Evolutionary conservation across 2,329 filamentous ascomycete genomes (phyloP), one percentile per base, ranked within the genome.

Genomic region (Pseudogymnoascus sp.): DNA sequence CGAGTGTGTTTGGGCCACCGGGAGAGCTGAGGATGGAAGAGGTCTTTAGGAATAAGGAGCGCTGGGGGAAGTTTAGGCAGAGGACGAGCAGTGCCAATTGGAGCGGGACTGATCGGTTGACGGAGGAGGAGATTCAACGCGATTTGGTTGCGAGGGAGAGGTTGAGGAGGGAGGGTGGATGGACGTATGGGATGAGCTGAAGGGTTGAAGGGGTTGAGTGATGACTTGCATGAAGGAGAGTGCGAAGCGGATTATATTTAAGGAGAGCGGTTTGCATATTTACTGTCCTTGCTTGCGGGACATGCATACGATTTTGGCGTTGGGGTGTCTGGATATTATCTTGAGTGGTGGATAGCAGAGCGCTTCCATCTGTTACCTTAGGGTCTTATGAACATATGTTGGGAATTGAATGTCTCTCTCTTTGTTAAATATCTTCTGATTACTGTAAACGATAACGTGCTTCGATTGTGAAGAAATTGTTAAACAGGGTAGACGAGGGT

Each of bases 81-180:
- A 84, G 94, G 62, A 97, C 93, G 4, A 96, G 91, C 69, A 96
- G 91, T 75, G 95, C 95, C 36, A 95, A 96, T 77, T 99, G 94
- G 94, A 88, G 84, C 71, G 84, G 90, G 62, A 80, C 88, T 2
- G 95, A 99, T 74, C 77, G 81, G 61, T 80, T 99, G 68, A 97
- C 92, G 0, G 88, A 92, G 67, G 92, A 95, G 64, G 92, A 97
- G 71, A 90, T 95, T 70, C 79, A 84, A 61, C 89, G 85, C 72
- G 92, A 97, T 76, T 77, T 89, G 69, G 87, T 89, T 64, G 89
- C 89, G 62, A 82, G 92, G 65, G 90, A 95, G 74, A 84, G 87
- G 71, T 81, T 97, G 72, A 84, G 89, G 60, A 81, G 88, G 65
- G 90, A 96, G 67, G 92, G 92, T 4, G 91, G 90, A 0, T 97